These are phyloP conservation scores for Omphalotus olearius DNA, from an alignment of 1,284 basidiomycete species.

Conservation along the genomic window DNA sequence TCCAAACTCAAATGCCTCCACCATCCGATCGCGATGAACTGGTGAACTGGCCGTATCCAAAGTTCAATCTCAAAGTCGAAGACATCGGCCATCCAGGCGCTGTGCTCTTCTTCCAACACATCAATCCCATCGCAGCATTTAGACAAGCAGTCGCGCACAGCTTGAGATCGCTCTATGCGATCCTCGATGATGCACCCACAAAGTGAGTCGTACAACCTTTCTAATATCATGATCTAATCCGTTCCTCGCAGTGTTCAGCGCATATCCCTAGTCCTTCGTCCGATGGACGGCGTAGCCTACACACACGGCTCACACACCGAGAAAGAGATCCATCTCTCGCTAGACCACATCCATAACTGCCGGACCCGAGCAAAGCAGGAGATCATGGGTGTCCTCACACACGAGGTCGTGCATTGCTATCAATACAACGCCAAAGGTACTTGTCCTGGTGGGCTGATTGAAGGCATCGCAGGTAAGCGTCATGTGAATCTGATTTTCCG, in stretches of 20 bases:
- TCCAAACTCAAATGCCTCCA: no score
- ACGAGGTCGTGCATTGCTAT: constrained; percentile 73
- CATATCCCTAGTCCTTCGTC: constrained; percentile 52
- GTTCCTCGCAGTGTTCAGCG: constrained; percentile 39
- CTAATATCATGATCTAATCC: background rate
- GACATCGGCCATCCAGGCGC: constrained; percentile 58
- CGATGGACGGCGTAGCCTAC: constrained; percentile 66
- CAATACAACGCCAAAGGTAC: constrained; percentile 58
- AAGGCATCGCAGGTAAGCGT: constrained; percentile 65
- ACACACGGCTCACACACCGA: constrained; percentile 44
- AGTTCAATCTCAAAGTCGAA: constrained; percentile 50
- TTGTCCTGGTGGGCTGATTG: constrained; percentile 64
- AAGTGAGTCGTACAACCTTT: no score
- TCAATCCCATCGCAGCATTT: constrained; percentile 42
- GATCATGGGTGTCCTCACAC: constrained; percentile 59
- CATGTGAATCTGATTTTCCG: background rate
- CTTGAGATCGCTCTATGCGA: constrained; percentile 50
- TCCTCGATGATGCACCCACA: background rate
- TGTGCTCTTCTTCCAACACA: constrained; percentile 48
- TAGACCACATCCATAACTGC: constrained; percentile 49
- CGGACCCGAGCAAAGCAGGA: constrained; percentile 49
- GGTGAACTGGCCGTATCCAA: constrained; percentile 48
- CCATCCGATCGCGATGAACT: background rate
- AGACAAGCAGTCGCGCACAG: constrained; percentile 49
- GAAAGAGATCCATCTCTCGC: constrained; percentile 71